These are phyloP conservation scores for Melastoma candidum DNA, from an alignment of 441 rosid species.

Conservation along the genomic window DNA sequence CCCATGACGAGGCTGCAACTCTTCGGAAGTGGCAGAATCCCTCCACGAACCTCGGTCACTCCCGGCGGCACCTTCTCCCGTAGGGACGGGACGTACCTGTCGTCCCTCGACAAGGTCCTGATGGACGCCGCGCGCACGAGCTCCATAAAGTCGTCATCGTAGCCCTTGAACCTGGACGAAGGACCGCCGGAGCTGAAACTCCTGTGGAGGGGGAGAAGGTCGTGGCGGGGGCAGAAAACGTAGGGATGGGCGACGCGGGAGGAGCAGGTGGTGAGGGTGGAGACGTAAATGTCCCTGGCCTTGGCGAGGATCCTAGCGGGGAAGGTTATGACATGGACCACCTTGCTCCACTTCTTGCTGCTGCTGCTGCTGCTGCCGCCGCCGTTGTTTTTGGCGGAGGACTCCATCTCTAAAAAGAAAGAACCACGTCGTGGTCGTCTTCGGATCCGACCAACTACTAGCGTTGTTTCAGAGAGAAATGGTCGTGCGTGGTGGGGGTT, in stretches of 20 bases:
- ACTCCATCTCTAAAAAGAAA: too few relatives aligned
- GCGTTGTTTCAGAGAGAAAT: too few relatives aligned
- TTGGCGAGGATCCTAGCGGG: constrained; percentile 47
- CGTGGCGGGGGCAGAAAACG: constrained; percentile 11
- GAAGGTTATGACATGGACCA: constrained; percentile 19
- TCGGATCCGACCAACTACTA: too few relatives aligned
- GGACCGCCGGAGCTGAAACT: constrained; percentile 36
- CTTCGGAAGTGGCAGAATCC: constrained; percentile 29
- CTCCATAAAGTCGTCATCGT: constrained; percentile 48
- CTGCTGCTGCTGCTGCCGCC: background rate
- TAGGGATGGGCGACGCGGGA: constrained; percentile 17
- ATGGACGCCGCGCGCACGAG: constrained; percentile 69
- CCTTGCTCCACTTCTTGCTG: background rate
- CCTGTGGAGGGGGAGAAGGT: constrained; percentile 29
- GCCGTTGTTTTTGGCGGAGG: too few relatives aligned
- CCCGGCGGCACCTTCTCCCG: constrained; percentile 20
- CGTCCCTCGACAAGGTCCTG: constrained; percentile 35
- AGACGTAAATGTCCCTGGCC: constrained; percentile 69
- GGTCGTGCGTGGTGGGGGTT: too few relatives aligned
- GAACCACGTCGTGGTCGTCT: too few relatives aligned
- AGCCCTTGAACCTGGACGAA: constrained; percentile 23
- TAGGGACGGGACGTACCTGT: constrained; percentile 48
- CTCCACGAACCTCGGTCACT: constrained; percentile 7
- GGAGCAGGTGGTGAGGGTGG: constrained; percentile 50
- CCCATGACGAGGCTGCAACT: constrained; percentile 67